Conservation (phyloP, 2,329 filamentous ascomycete genomes). For the Chrysoporthe cubensis region DNA sequence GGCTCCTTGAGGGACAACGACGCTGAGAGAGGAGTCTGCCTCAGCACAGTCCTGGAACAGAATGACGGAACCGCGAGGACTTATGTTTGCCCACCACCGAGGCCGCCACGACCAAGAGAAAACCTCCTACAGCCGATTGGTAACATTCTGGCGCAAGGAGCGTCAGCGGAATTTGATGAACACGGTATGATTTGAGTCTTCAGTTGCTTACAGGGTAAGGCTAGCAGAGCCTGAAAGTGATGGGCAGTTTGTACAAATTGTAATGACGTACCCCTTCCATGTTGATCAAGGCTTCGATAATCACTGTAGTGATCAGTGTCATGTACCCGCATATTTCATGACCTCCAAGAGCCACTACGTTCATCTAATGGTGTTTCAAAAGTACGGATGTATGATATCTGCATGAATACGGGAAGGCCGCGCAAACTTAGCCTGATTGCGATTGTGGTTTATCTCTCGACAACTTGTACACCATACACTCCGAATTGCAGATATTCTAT, state of each 20-base stretch:
- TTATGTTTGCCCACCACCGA: background rate
- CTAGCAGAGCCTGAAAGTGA: background rate
- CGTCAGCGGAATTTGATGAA: background rate
- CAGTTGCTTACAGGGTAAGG: background rate
- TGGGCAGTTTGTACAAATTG: background rate
- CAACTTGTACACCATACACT: background rate
- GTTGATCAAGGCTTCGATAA: too few species aligned
- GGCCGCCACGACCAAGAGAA: background rate
- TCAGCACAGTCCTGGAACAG: background rate
- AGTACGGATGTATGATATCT: too few species aligned
- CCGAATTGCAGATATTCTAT: background rate
- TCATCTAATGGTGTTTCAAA: too few species aligned
- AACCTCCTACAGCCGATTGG: background rate
- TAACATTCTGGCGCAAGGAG: background rate
- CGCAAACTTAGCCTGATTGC: background rate
- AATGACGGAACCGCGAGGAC: background rate
- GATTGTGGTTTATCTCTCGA: background rate
- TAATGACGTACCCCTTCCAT: background rate
- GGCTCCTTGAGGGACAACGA: background rate
- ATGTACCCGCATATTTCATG: too few species aligned
- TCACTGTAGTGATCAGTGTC: too few species aligned
- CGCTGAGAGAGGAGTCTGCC: background rate
- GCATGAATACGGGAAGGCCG: too few species aligned
- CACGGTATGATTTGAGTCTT: conserved; percentile 9
- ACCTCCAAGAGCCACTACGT: too few species aligned